Base-by-base conservation (phyloP, 306 rosid genomes). In the Cucumis cinereus region DNA sequence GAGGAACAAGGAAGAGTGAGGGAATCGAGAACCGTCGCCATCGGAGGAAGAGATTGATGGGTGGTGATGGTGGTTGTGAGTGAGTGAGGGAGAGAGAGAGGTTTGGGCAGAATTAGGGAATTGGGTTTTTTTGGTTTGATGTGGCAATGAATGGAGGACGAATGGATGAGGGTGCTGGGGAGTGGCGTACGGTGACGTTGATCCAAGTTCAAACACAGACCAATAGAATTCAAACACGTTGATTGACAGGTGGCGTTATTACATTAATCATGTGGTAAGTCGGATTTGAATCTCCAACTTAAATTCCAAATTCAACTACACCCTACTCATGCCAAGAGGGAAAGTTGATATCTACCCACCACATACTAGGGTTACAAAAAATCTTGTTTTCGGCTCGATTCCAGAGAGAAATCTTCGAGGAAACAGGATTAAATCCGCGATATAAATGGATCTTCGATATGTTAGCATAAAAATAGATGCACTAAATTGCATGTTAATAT, bases 1-100 rank as follows among this genome's bases (percentile, higher is more conserved):
- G 83, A 73, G 75, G 90, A 82, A 83, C 85, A 90, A 80, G 88
- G 86, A 17, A 88, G 81, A 75, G 86, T 33, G 79, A 89, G 60
- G 50, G 89, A 55, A n/a, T 90, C 87, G 77, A 90, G 88, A 24
- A 86, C 64, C 67, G 91, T 82, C 40, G 97, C 96, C 99, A 94
- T 94, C 20, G 84, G 53, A 78, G 89, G 72, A 79, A 87, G 83
- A 81, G 82, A 84, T 87, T 78, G 70, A 36, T 81, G 87, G 83
- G 83, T 80, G 83, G 83, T 80, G 4, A 45, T 3, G 22, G 36
- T 14, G 58, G 38, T 28, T 70, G 75, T 3, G 75, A 70, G 58
- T 35, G 23, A 30, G 35, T 2, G 35, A 30, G 35, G 3, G 35
- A 3, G 35, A 30, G 35, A 30, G 35, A 30, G 3, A 30, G 56